These are phyloP conservation scores for Starmerella gropengiesseri DNA, from an alignment of 805 yeast species.

Conservation along the genomic window DNA sequence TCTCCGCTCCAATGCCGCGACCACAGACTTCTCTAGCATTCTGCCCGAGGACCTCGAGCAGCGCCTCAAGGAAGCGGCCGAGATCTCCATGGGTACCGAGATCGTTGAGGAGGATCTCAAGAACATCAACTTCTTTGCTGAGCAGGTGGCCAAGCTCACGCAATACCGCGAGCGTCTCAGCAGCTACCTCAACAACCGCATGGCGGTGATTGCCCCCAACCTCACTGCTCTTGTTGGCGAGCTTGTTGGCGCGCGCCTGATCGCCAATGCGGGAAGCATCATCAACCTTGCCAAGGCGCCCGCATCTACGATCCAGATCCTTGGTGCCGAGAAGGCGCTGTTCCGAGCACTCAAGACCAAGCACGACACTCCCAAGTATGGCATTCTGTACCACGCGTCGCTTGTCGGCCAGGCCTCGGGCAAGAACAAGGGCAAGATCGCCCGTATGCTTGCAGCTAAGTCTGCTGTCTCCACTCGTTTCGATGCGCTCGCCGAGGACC, in stretches of 20 bases:
- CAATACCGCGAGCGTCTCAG: constrained; percentile 94
- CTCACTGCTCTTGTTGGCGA: constrained; percentile 93
- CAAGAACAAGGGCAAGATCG: constrained; percentile 96
- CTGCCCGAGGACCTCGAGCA: constrained; percentile 89
- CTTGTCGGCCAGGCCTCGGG: constrained; percentile 97
- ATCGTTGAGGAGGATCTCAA: constrained; percentile 82
- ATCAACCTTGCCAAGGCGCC: constrained; percentile 95
- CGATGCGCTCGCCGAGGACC: constrained; percentile 93
- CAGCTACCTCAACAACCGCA: constrained; percentile 80
- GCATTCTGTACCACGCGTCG: constrained; percentile 92
- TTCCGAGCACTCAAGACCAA: constrained; percentile 98
- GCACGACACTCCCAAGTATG: constrained; percentile 97
- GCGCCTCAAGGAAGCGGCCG: constrained; percentile 91
- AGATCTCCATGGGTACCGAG: constrained; percentile 99
- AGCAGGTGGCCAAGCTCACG: constrained; percentile 90
- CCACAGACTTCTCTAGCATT: constrained; percentile 79
- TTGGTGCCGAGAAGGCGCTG: constrained; percentile 98
- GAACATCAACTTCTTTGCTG: constrained; percentile 84
- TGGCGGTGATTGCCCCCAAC: constrained; percentile 99
- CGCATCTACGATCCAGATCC: constrained; percentile 94
- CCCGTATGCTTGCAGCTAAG: constrained; percentile 96
- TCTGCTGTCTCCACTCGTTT: constrained; percentile 94
- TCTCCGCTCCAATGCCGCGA: constrained; percentile 78
- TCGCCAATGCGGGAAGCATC: constrained; percentile 93
- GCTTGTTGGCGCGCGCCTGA: constrained; percentile 94